Percentiles rank a stretch among this genome's conserved stretches.
Evolutionary conservation across 148 eudicot species (phyloP).

Genomic region (Fallopia convolvulus): DNA sequence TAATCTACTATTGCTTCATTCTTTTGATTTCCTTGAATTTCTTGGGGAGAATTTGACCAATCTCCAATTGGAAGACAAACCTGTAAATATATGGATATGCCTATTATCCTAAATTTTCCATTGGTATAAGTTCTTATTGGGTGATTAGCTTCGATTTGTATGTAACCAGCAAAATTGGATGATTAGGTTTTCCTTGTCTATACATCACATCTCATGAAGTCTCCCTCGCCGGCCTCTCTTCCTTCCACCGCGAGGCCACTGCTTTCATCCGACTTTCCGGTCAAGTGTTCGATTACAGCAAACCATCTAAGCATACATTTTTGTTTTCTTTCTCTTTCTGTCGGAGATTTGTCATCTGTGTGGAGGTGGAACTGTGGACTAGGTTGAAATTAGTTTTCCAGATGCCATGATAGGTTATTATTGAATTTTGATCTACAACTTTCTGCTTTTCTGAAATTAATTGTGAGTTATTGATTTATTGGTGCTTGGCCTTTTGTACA

Average conservation of each 20-base stretch:
- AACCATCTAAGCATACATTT: neutral
- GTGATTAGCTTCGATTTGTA: neutral
- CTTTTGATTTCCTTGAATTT: neutral
- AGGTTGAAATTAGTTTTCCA: neutral
- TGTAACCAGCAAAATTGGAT: neutral
- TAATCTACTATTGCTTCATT: neutral
- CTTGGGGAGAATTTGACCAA: neutral
- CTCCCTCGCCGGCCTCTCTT: too few species aligned
- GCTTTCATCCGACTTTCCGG: neutral
- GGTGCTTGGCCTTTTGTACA: neutral
- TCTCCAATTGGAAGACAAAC: neutral
- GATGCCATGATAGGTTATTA: neutral
- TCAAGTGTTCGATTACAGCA: neutral
- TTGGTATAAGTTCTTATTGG: neutral
- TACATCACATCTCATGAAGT: neutral
- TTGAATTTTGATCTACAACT: neutral
- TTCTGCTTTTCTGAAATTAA: neutral
- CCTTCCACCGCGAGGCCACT: too few species aligned
- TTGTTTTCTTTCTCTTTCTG: neutral
- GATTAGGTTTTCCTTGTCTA: neutral
- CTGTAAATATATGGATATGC: neutral
- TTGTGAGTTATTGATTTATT: neutral
- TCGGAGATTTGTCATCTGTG: neutral
- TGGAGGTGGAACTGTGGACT: neutral
- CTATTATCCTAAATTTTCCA: neutral